Evolutionary conservation across 495 filamentous ascomycete genomes (phyloP), one percentile per base, ranked within the genome.

Genomic region (Penicillium salamii): DNA sequence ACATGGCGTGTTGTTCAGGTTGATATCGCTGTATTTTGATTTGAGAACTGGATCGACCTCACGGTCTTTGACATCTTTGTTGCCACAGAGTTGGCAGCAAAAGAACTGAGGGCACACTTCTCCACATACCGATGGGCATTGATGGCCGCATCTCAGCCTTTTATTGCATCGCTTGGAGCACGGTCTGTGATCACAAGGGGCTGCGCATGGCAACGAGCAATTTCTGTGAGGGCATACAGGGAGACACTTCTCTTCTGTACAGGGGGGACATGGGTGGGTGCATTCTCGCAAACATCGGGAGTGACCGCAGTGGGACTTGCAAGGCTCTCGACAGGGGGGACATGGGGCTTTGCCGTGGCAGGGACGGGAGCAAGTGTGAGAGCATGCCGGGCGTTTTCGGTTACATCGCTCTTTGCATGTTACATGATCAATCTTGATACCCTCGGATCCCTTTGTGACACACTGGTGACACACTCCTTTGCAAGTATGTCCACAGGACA

Each of bases 81-180:
- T 46, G 1, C 62, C 72, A 49, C 83, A 88, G 0, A 59, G 46
- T 55, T 86, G 82, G 55, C 87, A 90, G 38, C 71, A 81, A n/a
- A 59, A 53, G 1, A 37, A 39, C 5, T 59, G 20, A 7, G 86
- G 86, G 52, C 86, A 91, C 0, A 42, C 41, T 52, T 91, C 87
- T 1, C 86, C 85, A 49, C 85, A 89, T 9, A 87, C 55, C 0
- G 78, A 82, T 2, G 87, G 87, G 56, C 82, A 85, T 65, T 72
- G 80, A 56, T 90, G 85, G 0, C 85, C 85, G 55, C 89, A 95
- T 0, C 15, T 18, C 1, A 92, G 66, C 1, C 41, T 18, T 28
- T 75, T 67, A 1, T 70, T 58, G 46, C 89, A 93, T 3, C 89
- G 75, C 36, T 72, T 52, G 0, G 79, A 82, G 52, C 89, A 95